Percentiles rank a stretch among this genome's conserved stretches.
phyloP scores from a whole-genome alignment of 2,329 filamentous ascomycete species.

The Epichloe glyceriae region DNA sequence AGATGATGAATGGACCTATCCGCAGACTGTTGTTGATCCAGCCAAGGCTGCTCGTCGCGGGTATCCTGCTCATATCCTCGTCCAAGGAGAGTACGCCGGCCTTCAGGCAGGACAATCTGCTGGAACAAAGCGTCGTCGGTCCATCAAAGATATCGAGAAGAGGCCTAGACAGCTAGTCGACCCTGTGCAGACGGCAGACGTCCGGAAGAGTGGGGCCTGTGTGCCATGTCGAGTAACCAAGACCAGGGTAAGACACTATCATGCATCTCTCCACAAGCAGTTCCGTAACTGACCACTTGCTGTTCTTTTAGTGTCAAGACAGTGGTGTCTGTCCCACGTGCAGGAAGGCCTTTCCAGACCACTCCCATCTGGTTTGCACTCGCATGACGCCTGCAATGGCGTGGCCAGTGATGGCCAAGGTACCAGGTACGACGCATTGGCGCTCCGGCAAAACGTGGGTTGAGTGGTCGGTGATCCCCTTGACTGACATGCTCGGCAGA shows the following conservation, averaged over 20 bases:
- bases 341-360: slow-evolving; percentile 27
- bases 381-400: slow-evolving; percentile 24
- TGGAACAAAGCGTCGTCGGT: slow-evolving; percentile 24
- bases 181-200: slow-evolving; percentile 32
- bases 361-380: slow-evolving; percentile 27
- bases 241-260: slow-evolving; percentile 28
- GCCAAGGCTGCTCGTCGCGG: slow-evolving; percentile 18
- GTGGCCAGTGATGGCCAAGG: slow-evolving; percentile 25
- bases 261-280: slow-evolving; percentile 7
- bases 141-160: slow-evolving; percentile 21
- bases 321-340: slow-evolving; percentile 29
- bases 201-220: slow-evolving; percentile 36
- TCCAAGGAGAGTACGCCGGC: slow-evolving; percentile 16
- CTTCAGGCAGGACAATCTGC: slow-evolving; percentile 12
- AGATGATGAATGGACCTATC: slow-evolving; percentile 29
- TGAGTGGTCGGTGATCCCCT: background rate
- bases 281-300: slow-evolving; percentile 14
- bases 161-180: slow-evolving; percentile 24
- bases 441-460: background rate
- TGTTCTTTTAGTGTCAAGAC: slow-evolving; percentile 23
- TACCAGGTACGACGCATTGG: slow-evolving; percentile 21
- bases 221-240: slow-evolving; percentile 35
- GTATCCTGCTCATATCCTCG: slow-evolving; percentile 21
- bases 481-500: slow-evolving; percentile 17
- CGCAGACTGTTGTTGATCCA: slow-evolving; percentile 17